These are phyloP conservation scores for Scenedesmus sp. DNA, from an alignment of 163 green algal genomes.

Conservation along the genomic window DNA sequence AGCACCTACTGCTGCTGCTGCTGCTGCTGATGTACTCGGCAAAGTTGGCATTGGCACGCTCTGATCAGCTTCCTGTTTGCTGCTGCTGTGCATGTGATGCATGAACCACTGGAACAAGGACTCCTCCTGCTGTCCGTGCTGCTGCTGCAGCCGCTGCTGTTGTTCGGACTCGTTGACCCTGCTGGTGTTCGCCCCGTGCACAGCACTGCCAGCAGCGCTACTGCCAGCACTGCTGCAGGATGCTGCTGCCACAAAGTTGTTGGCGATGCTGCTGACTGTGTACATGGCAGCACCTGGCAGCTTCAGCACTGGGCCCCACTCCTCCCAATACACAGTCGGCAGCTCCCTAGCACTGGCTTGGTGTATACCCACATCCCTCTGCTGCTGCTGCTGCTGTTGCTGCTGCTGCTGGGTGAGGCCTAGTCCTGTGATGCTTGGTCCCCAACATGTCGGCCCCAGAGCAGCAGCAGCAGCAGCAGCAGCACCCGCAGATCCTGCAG, in stretches of 20 bases:
- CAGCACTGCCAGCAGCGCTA: neutral
- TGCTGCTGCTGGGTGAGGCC: neutral
- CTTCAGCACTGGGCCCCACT: constrained; percentile 24
- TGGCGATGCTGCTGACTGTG: neutral
- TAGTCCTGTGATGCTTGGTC: neutral
- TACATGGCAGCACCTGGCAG: neutral
- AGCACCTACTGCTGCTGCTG: neutral
- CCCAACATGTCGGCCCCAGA: neutral
- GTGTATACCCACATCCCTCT: neutral
- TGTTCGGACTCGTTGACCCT: no score
- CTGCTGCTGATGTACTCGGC: neutral
- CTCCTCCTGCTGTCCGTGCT: neutral
- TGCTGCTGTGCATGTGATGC: neutral
- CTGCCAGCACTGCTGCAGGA: neutral
- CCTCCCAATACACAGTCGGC: constrained; percentile 17
- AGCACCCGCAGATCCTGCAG: neutral
- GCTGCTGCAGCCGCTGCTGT: constrained; percentile 9
- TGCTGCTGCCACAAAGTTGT: neutral
- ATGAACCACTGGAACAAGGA: neutral
- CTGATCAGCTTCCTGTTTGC: neutral
- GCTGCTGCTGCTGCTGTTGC: constrained; percentile 39
- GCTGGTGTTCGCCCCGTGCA: neutral
- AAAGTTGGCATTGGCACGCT: neutral
- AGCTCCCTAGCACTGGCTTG: neutral
- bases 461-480: neutral